These are phyloP conservation scores for Neofusicoccum laricinum DNA, from an alignment of 2,329 filamentous ascomycete genomes.

Conservation along the genomic window DNA sequence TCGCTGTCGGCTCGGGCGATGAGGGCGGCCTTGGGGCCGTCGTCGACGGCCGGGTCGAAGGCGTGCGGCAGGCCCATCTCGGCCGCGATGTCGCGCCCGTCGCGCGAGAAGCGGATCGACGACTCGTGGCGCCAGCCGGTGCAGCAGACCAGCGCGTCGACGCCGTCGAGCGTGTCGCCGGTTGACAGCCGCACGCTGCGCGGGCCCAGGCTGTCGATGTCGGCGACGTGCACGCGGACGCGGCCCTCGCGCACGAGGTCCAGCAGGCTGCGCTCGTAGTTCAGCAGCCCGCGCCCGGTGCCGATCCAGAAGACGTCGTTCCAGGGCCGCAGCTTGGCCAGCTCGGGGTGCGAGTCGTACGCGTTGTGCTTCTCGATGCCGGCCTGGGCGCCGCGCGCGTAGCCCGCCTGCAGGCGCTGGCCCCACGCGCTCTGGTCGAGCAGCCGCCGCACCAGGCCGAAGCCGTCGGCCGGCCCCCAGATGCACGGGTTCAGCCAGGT, in stretches of 20 bases:
- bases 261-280: slow-evolving; percentile 58
- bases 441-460: slow-evolving; percentile 50
- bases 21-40: background rate
- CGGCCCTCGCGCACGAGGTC: slow-evolving; percentile 52
- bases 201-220: slow-evolving; percentile 49
- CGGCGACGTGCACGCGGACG: slow-evolving; percentile 55
- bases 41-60: slow-evolving; percentile 18
- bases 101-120: slow-evolving; percentile 46
- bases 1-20: slow-evolving; percentile 46
- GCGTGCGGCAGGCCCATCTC: slow-evolving; percentile 24
- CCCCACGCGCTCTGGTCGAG: slow-evolving; percentile 59
- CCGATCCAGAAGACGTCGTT: slow-evolving; percentile 51
- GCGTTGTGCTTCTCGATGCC: slow-evolving; percentile 51
- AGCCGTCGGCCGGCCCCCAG: slow-evolving; percentile 65
- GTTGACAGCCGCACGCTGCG: slow-evolving; percentile 48
- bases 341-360: slow-evolving; percentile 43
- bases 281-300: slow-evolving; percentile 57
- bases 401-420: slow-evolving; percentile 51
- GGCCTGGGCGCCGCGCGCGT: slow-evolving; percentile 55
- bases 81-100: slow-evolving; percentile 3
- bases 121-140: slow-evolving; percentile 58
- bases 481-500: slow-evolving; percentile 74
- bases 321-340: slow-evolving; percentile 43
- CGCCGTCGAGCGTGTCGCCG: slow-evolving; percentile 29
- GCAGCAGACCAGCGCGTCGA: slow-evolving; percentile 52